Conservation (phyloP, 2,329 filamentous ascomycete species). For the Domatiomyces globalis region DNA sequence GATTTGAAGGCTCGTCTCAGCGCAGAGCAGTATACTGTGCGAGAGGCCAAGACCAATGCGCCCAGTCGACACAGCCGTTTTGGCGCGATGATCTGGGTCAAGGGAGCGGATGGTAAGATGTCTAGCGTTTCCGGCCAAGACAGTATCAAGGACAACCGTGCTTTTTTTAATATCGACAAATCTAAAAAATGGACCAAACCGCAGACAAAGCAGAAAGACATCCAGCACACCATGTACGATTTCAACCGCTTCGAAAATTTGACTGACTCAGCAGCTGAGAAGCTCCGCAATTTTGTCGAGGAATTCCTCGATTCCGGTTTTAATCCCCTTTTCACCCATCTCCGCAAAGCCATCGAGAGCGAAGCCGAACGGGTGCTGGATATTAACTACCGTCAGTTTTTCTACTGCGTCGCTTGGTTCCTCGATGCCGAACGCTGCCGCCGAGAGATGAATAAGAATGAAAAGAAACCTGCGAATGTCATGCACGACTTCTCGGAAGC, state of each 20-base stretch:
- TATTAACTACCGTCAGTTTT: slow-evolving; percentile 71
- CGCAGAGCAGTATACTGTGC: slow-evolving; percentile 72
- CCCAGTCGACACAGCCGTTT: slow-evolving; percentile 86
- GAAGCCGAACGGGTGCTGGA: slow-evolving; percentile 69
- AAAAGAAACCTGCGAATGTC: slow-evolving; percentile 35
- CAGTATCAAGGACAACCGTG: slow-evolving; percentile 57
- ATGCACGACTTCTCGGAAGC: slow-evolving; percentile 40
- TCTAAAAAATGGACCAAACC: slow-evolving; percentile 84
- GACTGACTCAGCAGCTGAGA: slow-evolving; percentile 56
- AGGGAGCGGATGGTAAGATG: slow-evolving; percentile 69
- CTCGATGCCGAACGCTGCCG: slow-evolving; percentile 69
- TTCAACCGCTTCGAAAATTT: slow-evolving; percentile 61
- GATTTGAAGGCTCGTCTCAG: slow-evolving; percentile 62
- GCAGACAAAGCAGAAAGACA: slow-evolving; percentile 45
- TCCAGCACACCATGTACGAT: slow-evolving; percentile 49
- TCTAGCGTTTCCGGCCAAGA: slow-evolving; percentile 81
- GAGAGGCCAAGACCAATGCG: slow-evolving; percentile 59
- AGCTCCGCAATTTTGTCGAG: slow-evolving; percentile 69
- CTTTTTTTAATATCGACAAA: slow-evolving; percentile 77
- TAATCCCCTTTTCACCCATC: slow-evolving; percentile 73
- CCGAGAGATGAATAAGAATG: slow-evolving; percentile 44
- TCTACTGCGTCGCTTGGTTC: slow-evolving; percentile 89
- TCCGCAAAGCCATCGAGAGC: slow-evolving; percentile 79
- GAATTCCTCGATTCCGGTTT: slow-evolving; percentile 93
- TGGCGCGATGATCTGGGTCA: slow-evolving; percentile 94